phyloP scores from a whole-genome alignment of 2,329 filamentous ascomycete genomes.

The Trichophyton benhamiae region DNA sequence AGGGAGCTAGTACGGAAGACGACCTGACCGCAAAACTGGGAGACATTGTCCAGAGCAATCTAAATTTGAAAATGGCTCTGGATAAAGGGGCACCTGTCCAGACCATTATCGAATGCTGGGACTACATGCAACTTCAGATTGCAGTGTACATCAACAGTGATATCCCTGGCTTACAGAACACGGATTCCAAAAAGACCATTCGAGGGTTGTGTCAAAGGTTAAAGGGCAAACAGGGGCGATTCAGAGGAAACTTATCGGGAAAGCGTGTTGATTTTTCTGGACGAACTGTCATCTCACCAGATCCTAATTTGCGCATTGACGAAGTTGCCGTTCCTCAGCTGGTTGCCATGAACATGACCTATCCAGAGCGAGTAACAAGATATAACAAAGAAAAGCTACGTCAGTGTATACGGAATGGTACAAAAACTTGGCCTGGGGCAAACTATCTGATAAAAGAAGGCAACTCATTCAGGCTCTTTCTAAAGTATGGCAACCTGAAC shows the following conservation, averaged over 20 bases:
- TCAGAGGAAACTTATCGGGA: conserved; percentile 90
- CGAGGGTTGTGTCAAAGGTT: conserved; percentile 88
- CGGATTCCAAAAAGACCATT: conserved; percentile 74
- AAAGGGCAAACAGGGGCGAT: conserved; percentile 95
- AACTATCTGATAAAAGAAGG: conserved; percentile 61
- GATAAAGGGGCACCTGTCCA: conserved; percentile 72
- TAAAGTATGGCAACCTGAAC: conserved; percentile 63
- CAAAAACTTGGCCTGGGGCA: conserved; percentile 72
- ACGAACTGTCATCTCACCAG: conserved; percentile 91
- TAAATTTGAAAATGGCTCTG: conserved; percentile 69
- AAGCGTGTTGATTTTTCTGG: conserved; percentile 99
- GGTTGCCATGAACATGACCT: conserved; percentile 94
- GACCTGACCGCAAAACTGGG: conserved; percentile 94
- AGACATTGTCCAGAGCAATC: conserved; percentile 87
- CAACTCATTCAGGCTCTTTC: conserved; percentile 56
- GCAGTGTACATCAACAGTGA: conserved; percentile 98
- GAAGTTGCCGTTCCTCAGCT: conserved; percentile 83
- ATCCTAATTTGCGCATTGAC: conserved; percentile 86
- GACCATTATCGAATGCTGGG: conserved; percentile 96
- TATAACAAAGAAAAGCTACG: conserved; percentile 77
- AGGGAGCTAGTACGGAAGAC: conserved; percentile 86
- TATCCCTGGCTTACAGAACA: conserved; percentile 80
- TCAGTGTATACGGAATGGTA: conserved; percentile 61
- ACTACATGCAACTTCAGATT: conserved; percentile 87
- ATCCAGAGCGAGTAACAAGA: conserved; percentile 74